These are phyloP conservation scores for Cupressus sempervirens DNA, from an alignment of 75 land plant genomes.

Conservation along the genomic window DNA sequence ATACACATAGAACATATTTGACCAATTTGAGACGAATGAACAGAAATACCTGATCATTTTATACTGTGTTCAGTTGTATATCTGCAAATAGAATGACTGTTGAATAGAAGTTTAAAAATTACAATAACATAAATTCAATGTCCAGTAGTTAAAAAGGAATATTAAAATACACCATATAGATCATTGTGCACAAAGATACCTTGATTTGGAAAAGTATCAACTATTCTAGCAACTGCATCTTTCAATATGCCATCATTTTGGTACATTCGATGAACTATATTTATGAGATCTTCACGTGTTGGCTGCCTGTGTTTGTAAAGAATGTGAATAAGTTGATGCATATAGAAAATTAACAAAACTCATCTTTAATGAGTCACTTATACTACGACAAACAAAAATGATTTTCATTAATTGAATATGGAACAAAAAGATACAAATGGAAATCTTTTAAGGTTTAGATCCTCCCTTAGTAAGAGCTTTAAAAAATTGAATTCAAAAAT, in stretches of 20 bases:
- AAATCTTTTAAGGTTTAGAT: background rate
- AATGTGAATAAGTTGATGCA: background rate
- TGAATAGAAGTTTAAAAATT: background rate
- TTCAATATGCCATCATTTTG: constrained; percentile 72
- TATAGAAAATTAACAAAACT: background rate
- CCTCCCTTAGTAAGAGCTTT: background rate
- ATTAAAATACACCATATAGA: background rate
- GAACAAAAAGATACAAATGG: background rate
- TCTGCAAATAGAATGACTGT: too few relatives aligned
- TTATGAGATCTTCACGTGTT: constrained; percentile 68
- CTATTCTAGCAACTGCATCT: constrained; percentile 53
- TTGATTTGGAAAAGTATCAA: constrained; percentile 91
- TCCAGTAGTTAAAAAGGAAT: background rate
- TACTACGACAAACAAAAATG: background rate
- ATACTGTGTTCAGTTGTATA: too few relatives aligned
- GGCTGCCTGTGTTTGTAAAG: constrained; percentile 68
- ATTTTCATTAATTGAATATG: background rate
- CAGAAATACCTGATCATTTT: too few relatives aligned
- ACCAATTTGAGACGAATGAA: too few relatives aligned
- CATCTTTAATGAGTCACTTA: background rate
- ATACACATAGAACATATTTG: too few relatives aligned
- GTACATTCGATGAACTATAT: constrained; percentile 85
- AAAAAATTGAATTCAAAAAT: background rate
- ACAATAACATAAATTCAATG: background rate
- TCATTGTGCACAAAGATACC: constrained; percentile 28